These are phyloP conservation scores for Ceratonia siliqua DNA, from an alignment of 306 rosid species.

Conservation along the genomic window DNA sequence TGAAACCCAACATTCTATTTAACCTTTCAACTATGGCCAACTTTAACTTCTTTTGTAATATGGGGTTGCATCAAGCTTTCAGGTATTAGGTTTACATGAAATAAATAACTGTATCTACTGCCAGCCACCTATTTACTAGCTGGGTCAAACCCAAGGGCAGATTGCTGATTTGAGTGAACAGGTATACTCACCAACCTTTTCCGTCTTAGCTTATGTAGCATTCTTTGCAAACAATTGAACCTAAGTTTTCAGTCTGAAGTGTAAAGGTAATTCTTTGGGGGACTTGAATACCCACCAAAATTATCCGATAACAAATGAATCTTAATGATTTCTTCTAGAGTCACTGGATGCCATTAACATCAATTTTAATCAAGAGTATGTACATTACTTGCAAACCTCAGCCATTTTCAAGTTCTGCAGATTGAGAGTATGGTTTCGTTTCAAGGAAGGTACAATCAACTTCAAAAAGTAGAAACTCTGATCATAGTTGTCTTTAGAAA, in stretches of 20 bases:
- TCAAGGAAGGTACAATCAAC: slow-evolving; percentile 19
- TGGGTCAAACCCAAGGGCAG: background rate
- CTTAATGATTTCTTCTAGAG: background rate
- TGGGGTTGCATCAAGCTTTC: background rate
- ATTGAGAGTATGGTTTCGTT: slow-evolving; percentile 13
- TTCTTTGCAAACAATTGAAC: background rate
- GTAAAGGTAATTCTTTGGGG: background rate
- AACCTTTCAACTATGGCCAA: background rate
- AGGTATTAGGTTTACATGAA: background rate
- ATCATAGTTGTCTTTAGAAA: background rate
- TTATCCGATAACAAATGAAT: background rate
- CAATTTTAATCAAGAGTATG: background rate
- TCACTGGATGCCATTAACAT: background rate
- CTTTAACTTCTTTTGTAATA: background rate
- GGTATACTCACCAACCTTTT: background rate
- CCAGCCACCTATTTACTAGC: background rate
- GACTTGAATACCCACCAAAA: background rate
- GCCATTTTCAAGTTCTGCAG: slow-evolving; percentile 18
- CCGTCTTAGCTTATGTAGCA: background rate
- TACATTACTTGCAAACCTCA: background rate
- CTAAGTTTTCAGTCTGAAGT: background rate
- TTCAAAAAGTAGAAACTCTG: background rate
- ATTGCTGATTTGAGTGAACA: background rate
- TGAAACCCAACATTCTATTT: background rate
- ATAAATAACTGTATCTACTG: background rate